These are phyloP conservation scores for Aureobasidium sp. DNA, from an alignment of 2,329 filamentous ascomycete genomes.

Conservation along the genomic window DNA sequence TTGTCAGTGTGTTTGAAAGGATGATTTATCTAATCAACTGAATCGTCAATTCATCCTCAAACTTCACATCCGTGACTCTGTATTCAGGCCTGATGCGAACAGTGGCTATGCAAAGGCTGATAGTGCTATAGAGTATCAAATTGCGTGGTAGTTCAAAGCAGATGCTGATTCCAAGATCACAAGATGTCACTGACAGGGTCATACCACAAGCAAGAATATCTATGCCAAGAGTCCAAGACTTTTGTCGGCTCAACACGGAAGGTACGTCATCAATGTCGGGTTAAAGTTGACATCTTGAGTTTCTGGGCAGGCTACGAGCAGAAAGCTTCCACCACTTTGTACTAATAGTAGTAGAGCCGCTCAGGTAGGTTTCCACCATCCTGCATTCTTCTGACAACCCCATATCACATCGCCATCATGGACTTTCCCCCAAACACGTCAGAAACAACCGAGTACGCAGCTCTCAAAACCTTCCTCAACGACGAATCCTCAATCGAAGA, in stretches of 20 bases:
- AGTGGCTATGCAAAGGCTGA: too few species aligned
- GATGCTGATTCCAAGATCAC: neutral
- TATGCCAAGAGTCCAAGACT: neutral
- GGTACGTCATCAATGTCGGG: neutral
- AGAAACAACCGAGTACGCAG: neutral
- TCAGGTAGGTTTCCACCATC: neutral
- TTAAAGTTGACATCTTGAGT: neutral
- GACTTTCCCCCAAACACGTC: neutral
- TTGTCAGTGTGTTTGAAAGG: neutral
- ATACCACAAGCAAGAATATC: neutral
- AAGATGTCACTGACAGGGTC: neutral
- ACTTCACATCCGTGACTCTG: too few species aligned
- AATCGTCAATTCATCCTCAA: too few species aligned
- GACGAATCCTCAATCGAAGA: neutral
- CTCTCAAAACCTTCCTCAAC: neutral
- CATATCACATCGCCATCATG: neutral
- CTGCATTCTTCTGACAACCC: neutral
- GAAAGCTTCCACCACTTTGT: neutral
- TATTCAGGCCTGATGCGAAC: too few species aligned
- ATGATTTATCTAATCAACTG: neutral
- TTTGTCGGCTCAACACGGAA: neutral
- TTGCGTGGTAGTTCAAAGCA: neutral
- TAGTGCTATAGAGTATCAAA: neutral
- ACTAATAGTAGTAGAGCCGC: neutral
- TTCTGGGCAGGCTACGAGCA: neutral